Evolutionary conservation across 1,284 basidiomycete genomes (phyloP).

Genomic region (Chondrostereum purpureum): DNA sequence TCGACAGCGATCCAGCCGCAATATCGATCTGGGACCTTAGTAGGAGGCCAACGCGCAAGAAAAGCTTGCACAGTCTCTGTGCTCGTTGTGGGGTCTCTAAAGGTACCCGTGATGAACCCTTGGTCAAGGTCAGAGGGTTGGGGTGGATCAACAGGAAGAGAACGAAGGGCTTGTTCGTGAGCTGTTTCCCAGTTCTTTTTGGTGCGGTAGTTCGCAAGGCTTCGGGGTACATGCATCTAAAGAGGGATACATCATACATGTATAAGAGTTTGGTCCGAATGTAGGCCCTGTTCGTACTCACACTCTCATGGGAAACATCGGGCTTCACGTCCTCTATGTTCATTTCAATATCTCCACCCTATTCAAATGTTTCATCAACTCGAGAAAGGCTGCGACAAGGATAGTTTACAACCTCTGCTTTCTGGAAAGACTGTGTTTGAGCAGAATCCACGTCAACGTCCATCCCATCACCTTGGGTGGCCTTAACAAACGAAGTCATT

Average conservation of each 20-base stretch:
- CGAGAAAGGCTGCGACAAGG: background rate
- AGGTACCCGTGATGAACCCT: conserved; percentile 1
- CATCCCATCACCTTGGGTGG: no score
- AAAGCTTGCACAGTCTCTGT: conserved; percentile 18
- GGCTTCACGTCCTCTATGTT: background rate
- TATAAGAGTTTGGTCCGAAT: no score
- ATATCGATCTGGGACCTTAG: conserved; percentile 20
- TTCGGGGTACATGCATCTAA: background rate
- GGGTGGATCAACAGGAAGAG: background rate
- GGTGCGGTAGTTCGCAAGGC: background rate
- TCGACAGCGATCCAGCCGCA: conserved; percentile 28
- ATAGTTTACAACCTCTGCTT: background rate
- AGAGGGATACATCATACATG: background rate
- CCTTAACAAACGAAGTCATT: no score
- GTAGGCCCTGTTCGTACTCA: background rate
- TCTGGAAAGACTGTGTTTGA: background rate
- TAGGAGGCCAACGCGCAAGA: conserved; percentile 28
- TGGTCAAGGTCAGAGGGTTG: background rate
- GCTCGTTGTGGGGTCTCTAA: conserved; percentile 19
- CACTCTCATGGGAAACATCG: background rate
- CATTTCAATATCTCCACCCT: background rate
- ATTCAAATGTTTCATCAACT: background rate
- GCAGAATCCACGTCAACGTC: background rate
- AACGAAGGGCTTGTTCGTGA: background rate
- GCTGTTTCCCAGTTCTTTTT: background rate